Evolutionary conservation across 371 early-diverging fungal genomes (phyloP).

Genomic region (Fennellomyces sp.): DNA sequence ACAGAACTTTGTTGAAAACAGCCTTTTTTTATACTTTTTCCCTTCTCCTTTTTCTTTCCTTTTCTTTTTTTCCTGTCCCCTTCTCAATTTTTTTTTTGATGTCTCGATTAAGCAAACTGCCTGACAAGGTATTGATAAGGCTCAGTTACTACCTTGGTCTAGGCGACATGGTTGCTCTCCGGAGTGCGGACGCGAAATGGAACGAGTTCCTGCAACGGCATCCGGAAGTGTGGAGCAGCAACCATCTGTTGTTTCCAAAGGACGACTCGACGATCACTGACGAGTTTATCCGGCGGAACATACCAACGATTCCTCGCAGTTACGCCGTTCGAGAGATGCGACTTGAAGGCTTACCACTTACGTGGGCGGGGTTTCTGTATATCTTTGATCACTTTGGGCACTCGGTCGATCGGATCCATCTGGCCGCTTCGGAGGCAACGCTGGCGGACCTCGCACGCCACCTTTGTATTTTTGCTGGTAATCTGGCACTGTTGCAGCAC

Average conservation of each 20-base stretch:
- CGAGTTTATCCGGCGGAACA: constrained; percentile 23
- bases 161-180: constrained; percentile 18
- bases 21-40: constrained; percentile 5
- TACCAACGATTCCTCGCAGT: constrained; percentile 40
- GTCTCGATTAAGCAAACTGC: background rate
- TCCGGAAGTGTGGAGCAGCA: constrained; percentile 35
- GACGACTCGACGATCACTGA: constrained; percentile 35
- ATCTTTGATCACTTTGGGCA: constrained; percentile 53
- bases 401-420: constrained; percentile 33
- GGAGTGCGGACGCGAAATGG: constrained; percentile 15
- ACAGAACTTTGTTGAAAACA: constrained; percentile 3
- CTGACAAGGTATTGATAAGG: constrained; percentile 5
- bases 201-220: constrained; percentile 23
- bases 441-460: constrained; percentile 29
- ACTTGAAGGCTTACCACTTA: constrained; percentile 33
- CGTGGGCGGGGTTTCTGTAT: constrained; percentile 37
- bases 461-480: constrained; percentile 39
- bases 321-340: constrained; percentile 35
- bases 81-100: background rate
- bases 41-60: constrained; percentile 1
- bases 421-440: constrained; percentile 11
- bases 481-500: constrained; percentile 35
- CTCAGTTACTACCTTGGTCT: constrained; percentile 13
- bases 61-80: background rate
- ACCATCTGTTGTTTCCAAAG: constrained; percentile 33